Percentiles rank a stretch among this genome's conserved stretches.
These are phyloP conservation scores for Fusarium hainanense DNA, from an alignment of 2,329 filamentous ascomycete species.

Conservation along the genomic window DNA sequence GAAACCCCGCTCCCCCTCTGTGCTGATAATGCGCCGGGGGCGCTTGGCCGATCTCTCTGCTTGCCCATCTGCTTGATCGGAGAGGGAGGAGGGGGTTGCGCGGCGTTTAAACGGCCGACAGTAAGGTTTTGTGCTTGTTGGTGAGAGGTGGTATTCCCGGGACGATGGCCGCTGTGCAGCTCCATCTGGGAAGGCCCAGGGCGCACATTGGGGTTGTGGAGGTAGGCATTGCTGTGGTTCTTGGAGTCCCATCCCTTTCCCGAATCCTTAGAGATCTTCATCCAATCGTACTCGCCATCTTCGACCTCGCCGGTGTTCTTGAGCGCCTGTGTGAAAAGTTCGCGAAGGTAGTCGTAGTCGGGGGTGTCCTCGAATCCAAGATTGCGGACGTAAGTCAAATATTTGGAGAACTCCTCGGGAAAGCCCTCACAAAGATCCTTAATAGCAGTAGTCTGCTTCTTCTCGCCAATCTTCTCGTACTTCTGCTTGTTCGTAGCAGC, in stretches of 20 bases:
- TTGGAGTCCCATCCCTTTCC: slow-evolving; percentile 91
- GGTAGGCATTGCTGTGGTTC: slow-evolving; percentile 69
- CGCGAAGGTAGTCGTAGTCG: slow-evolving; percentile 97
- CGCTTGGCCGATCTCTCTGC: slow-evolving; percentile 80
- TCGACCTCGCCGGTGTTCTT: slow-evolving; percentile 95
- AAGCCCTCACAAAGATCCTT: slow-evolving; percentile 97
- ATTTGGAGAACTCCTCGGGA: slow-evolving; percentile 97
- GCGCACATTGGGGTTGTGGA: slow-evolving; percentile 81
- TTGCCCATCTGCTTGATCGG: slow-evolving; percentile 84
- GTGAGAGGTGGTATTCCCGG: slow-evolving; percentile 72
- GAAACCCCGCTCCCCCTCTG: slow-evolving; percentile 82
- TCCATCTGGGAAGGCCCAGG: slow-evolving; percentile 88
- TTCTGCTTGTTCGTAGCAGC: slow-evolving; percentile 91
- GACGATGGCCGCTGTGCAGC: slow-evolving; percentile 78
- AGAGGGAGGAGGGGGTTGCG: slow-evolving; percentile 88
- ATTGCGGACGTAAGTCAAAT: slow-evolving; percentile 96
- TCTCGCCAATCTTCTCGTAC: slow-evolving; percentile 99
- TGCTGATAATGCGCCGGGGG: slow-evolving; percentile 75
- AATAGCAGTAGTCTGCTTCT: slow-evolving; percentile 98
- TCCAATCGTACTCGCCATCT: slow-evolving; percentile 99
- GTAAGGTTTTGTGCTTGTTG: slow-evolving; percentile 74
- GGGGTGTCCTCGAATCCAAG: slow-evolving; percentile 98
- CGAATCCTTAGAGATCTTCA: slow-evolving; percentile 87
- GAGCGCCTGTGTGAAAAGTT: slow-evolving; percentile 94
- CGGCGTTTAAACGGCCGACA: slow-evolving; percentile 91